Conservation (phyloP, 441 rosid genomes). For the Jatropha multifida region DNA sequence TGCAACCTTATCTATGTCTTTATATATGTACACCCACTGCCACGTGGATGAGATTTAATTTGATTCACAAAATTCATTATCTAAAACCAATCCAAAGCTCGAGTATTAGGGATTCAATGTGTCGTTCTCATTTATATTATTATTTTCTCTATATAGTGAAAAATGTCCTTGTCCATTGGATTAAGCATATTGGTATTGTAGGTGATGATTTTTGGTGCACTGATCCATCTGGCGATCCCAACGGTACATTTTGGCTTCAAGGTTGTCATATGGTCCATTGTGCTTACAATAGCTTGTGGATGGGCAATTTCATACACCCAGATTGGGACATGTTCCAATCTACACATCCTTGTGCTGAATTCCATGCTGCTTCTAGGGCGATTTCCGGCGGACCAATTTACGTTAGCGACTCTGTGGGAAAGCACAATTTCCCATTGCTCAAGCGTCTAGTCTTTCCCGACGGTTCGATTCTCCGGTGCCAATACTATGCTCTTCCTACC, state of each 20-base stretch:
- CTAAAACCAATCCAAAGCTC: too few species aligned
- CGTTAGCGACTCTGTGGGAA: constrained; percentile 67
- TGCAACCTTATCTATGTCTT: too few species aligned
- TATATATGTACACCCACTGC: too few species aligned
- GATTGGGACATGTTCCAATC: constrained; percentile 99
- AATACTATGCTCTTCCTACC: constrained; percentile 77
- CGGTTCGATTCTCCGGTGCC: constrained; percentile 69
- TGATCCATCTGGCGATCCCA: constrained; percentile 91
- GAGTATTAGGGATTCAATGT: too few species aligned
- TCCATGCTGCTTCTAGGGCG: constrained; percentile 84
- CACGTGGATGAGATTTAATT: too few species aligned
- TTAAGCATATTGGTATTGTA: constrained; percentile 9
- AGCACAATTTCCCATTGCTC: constrained; percentile 63
- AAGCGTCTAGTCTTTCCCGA: constrained; percentile 64
- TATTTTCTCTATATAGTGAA: too few species aligned
- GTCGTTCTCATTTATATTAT: too few species aligned
- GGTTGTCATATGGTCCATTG: constrained; percentile 98
- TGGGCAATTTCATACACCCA: constrained; percentile 93
- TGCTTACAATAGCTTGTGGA: constrained; percentile 96
- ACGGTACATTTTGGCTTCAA: constrained; percentile 93
- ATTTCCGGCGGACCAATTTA: constrained; percentile 85
- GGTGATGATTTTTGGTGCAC: constrained; percentile 99
- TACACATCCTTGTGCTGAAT: constrained; percentile 80
- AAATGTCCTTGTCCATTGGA: too few species aligned
- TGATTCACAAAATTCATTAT: too few species aligned